Base-by-base conservation (phyloP, 805 yeast genomes). In the Diddensiella transvaalensis region DNA sequence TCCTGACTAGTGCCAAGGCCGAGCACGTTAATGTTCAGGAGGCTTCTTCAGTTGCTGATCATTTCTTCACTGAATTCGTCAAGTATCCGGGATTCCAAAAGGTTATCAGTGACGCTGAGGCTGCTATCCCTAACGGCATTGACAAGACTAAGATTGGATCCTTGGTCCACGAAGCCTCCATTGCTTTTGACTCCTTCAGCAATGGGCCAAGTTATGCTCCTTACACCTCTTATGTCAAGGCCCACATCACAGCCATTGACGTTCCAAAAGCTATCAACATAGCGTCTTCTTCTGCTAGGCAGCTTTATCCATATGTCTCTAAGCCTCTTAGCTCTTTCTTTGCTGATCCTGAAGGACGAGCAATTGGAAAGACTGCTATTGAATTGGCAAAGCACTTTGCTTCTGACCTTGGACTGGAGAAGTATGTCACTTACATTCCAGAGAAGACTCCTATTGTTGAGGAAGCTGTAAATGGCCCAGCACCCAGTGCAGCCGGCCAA, bases 231-330 rank as follows among this genome's bases (percentile, higher is more conserved):
- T 55, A 55, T 48, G 44, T 53, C 43, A 55, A 55, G 48, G 53
- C 29, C 6, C 52, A 57, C 42, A 40, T 44, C 18, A 35, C 49
- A 3, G 61, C 56, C 47, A 56, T 59, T 46, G 59, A 53, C 13
- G 59, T 62, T 17, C 51, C 59, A 21, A 50, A 47, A 21, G 60
- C 61, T 1, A 43, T 61, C 5, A 47, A 53, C 11, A 43, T 54
- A 19, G 56, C 49, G 52, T 50, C 41, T 24, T 22, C 29, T 13
- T 11, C 41, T 23, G 48, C 36, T 21, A 22, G 41, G n/a, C 32
- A 17, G 18, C 44, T 36, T 50, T 42, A 26, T 24, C 48, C 50
- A 3, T 26, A 47, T 35, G 40, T 51, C 44, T 22, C 48, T 24
- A 35, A 30, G 4, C 45, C 45, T 15, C 44, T 49, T 41, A 22